Base-by-base conservation (phyloP, 2,329 filamentous ascomycete species). In the Pleomassaria siparia region DNA sequence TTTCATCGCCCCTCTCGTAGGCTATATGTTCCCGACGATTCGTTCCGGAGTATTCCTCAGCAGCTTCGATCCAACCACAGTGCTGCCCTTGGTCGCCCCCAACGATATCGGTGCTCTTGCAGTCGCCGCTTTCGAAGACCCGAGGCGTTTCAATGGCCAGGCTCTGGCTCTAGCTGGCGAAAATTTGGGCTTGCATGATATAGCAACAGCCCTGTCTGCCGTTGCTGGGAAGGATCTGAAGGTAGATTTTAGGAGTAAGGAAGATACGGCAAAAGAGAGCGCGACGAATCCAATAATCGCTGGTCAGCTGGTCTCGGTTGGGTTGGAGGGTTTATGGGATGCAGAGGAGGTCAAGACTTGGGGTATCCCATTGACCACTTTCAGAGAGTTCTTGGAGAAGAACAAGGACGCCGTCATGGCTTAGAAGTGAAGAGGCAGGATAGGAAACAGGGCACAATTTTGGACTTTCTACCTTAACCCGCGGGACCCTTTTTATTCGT, bases 41-140 rank as follows among this genome's bases (percentile, higher is more conserved):
- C 56, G 64, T 1, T 64, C 64, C 2, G 74, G 74, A 0, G 59
- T 69, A 18, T 75, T 74, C 50, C 61, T 59, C 71, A 74, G 0
- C 55, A 74, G 50, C 35, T 58, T 49, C 18, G 54, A 53, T 0
- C 56, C 62, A 0, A 67, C 70, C n/a, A 72, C 68, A 0, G 11
- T 59, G 1, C 49, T 81, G 1, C 72, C 76, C 1, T 59, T 78
- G 50, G 63, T 78, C 5, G 77, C 80, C 52, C 68, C 72, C 0
- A 63, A 72, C 5, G 78, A 80, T 22, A 77, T 81, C 37, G 79
- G 74, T 0, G 63, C 55, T 7, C 77, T 80, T 53, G 71, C 70
- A 3, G 66, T 68, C 6, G 73, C 72, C 0, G 76, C 75, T 0
- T 64, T 81, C 15, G 53, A 73, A 1, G 63, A 78, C 2, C 72